Percentiles rank a stretch among this genome's conserved stretches.
Conservation (phyloP, 768 basidiomycete genomes). For the Boletus tomentosulus region DNA sequence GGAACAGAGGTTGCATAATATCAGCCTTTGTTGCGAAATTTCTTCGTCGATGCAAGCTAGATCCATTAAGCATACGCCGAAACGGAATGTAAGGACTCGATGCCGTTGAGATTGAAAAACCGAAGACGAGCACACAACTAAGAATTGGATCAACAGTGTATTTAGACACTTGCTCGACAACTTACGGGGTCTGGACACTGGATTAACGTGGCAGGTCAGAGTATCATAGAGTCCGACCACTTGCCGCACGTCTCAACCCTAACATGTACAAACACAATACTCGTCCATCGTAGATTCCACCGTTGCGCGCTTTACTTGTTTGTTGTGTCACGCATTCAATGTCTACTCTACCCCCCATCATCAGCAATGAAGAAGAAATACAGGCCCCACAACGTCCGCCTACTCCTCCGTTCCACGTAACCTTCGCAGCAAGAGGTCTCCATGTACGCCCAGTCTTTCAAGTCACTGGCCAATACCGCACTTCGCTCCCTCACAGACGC, state of each 20-base stretch:
- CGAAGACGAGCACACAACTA: no score
- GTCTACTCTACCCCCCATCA: constrained; percentile 20
- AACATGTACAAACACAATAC: no score
- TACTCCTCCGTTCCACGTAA: constrained; percentile 69
- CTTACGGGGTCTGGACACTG: no score
- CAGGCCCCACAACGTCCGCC: constrained; percentile 57
- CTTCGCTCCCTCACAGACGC: constrained; percentile 44
- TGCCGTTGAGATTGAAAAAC: no score
- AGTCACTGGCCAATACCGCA: constrained; percentile 12
- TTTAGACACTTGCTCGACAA: no score
- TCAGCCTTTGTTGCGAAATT: not conserved
- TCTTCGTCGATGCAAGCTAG: not conserved
- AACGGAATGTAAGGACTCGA: no score
- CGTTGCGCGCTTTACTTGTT: not conserved
- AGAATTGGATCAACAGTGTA: no score
- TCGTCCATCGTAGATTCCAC: no score
- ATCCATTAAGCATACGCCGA: not conserved
- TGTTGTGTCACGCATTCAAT: constrained; percentile 10
- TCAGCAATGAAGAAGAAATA: constrained; percentile 52
- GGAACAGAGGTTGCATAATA: not conserved
- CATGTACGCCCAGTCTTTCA: constrained; percentile 48
- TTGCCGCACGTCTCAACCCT: no score
- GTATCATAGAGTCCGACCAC: no score
- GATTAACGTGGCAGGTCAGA: no score
- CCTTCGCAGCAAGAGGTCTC: constrained; percentile 64